Conservation (phyloP, 257 asterid species). For the Solanum clarkiae region DNA sequence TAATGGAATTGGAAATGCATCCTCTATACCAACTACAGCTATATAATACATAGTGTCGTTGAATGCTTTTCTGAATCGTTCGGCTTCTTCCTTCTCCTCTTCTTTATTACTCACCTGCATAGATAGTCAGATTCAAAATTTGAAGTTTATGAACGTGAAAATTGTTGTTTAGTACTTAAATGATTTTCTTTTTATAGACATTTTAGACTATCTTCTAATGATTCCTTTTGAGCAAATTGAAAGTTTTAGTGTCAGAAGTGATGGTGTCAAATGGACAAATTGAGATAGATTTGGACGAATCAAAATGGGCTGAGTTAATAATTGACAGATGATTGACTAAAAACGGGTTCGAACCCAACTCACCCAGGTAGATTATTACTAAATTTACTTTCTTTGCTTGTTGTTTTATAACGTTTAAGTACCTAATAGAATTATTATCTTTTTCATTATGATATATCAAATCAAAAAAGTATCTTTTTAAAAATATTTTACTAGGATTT, state of each 20-base stretch:
- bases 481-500: no score
- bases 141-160: not conserved
- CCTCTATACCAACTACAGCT: conserved; percentile 7
- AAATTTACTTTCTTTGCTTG: not conserved
- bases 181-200: not conserved
- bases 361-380: not conserved
- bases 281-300: no score
- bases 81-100: not conserved
- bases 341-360: not conserved
- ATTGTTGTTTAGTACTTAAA: no score
- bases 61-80: not conserved
- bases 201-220: not conserved
- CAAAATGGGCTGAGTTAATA: not conserved
- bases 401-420: not conserved
- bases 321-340: no score
- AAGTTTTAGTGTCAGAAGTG: not conserved
- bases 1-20: not conserved
- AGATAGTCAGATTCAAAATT: not conserved
- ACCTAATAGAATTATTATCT: no score
- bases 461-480: no score
- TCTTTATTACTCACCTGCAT: not conserved
- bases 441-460: no score
- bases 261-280: not conserved
- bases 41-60: not conserved
- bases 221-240: no score